Percentiles rank a stretch among this genome's conserved stretches.
Evolutionary conservation across 345 rosid genomes (phyloP).

Genomic region (Boechera stricta): DNA sequence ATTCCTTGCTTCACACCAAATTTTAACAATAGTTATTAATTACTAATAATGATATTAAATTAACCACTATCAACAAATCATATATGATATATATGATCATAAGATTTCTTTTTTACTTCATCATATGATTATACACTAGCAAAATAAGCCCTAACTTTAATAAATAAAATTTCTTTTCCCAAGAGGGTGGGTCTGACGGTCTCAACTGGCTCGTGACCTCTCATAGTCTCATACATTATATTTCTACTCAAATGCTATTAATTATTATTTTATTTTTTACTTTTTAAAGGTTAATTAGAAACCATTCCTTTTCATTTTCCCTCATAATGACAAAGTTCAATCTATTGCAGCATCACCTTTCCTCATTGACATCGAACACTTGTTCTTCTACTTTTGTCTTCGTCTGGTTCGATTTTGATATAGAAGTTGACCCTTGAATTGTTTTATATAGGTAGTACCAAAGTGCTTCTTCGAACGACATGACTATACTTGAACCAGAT

Average conservation of each 20-base stretch:
- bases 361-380: constrained; percentile 39
- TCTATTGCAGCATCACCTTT: constrained; percentile 33
- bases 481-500: constrained; percentile 37
- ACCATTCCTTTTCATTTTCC: constrained; percentile 36
- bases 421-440: constrained; percentile 47
- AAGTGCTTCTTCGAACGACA: constrained; percentile 38
- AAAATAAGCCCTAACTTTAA: constrained; percentile 10
- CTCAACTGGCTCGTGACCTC: constrained; percentile 33
- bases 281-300: constrained; percentile 31
- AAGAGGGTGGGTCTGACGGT: constrained; percentile 35
- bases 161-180: constrained; percentile 5
- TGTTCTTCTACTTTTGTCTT: constrained; percentile 41
- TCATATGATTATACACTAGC: constrained; percentile 25
- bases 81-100: constrained; percentile 19
- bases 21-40: not conserved
- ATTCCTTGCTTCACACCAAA: constrained; percentile 11
- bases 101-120: not conserved
- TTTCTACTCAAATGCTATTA: constrained; percentile 34
- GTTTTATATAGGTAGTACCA: constrained; percentile 31
- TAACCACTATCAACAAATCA: not conserved
- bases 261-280: not conserved
- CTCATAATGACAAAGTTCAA: constrained; percentile 39
- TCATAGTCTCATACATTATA: not conserved
- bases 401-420: constrained; percentile 38
- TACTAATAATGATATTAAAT: not conserved